Evolutionary conservation across 345 rosid species (phyloP), one percentile per base, ranked within the genome.

Genomic region (Clarkia xantiana): DNA sequence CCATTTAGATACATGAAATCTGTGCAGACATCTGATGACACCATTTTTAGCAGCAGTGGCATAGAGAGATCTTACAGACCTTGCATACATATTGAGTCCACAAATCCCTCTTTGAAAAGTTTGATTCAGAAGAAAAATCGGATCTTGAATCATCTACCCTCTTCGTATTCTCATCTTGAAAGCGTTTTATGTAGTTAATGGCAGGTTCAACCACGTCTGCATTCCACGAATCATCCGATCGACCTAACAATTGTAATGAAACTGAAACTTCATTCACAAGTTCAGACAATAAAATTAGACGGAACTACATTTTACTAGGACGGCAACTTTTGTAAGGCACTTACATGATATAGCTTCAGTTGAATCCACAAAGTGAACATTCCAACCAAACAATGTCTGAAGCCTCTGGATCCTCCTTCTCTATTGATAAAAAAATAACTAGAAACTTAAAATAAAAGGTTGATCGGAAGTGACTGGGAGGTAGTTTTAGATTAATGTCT

Each of bases 71-170:
- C 18, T 55, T 8, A 11, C 51, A 55, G 17, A 86, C 98, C 90
- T 86, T 65, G 63, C 96, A 91, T 14, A 67, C 67, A 44, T 75
- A 80, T 73, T 72, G 90, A 56, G 86, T 80, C 98, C 98, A 91
- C 69, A 91, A 43, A 53, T 87, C 84, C 63, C 90, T 86, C 42
- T 74, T 63, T 2, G 45, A 20, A 6, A 67, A 34, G 55, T 63
- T 65, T 44, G 15, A 47, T 42, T 14, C 45, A 29, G 49, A 47
- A 43, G 42, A 39, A 29, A 20, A 42, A n/a, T 14, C 47, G 1
- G 40, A 60, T 34, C 34, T 70, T 49, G 14, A 41, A 53, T 55
- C 60, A 15, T 34, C 47, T 20, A 43, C 36, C 0, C 38, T 12
- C 13, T 49, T 49, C 55, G 48, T 52, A 20, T 59, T 73, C 40